Evolutionary conservation across 2,329 filamentous ascomycete species (phyloP).

Genomic region (Canariomyces notabilis): DNA sequence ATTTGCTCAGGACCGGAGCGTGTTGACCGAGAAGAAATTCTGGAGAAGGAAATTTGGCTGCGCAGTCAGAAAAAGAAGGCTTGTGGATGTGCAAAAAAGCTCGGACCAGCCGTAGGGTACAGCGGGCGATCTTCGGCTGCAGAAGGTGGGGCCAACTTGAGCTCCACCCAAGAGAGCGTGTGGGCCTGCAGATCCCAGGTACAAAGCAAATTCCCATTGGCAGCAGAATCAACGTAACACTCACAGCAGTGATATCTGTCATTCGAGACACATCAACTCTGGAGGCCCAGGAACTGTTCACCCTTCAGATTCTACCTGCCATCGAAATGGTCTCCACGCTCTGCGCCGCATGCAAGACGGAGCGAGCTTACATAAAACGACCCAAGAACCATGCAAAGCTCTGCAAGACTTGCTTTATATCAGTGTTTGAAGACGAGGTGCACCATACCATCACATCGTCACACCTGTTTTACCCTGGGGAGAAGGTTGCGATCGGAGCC

Average conservation of each 20-base stretch:
- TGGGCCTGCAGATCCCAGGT: too few relatives aligned
- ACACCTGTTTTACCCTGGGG: conserved; percentile 74
- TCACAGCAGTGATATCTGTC: too few relatives aligned
- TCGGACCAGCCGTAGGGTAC: conserved; percentile 23
- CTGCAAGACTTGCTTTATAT: conserved; percentile 83
- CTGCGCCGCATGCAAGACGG: conserved; percentile 70
- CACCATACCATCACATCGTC: conserved; percentile 86
- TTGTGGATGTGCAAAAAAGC: conserved; percentile 23
- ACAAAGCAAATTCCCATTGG: too few relatives aligned
- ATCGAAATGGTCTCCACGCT: conserved; percentile 65
- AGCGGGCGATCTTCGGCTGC: conserved; percentile 20
- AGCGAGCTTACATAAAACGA: conserved; percentile 81
- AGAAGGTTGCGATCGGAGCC: conserved; percentile 88
- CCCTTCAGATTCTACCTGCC: background rate
- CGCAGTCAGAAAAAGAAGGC: conserved; percentile 23
- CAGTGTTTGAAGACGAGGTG: conserved; percentile 85
- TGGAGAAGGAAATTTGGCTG: conserved; percentile 17
- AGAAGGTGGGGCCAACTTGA: background rate
- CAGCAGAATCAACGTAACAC: too few relatives aligned
- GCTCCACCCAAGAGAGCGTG: background rate
- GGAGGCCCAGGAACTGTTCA: too few relatives aligned
- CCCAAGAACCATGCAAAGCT: conserved; percentile 94
- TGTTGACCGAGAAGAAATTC: conserved; percentile 35
- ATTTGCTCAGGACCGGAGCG: conserved; percentile 40
- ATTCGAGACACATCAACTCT: too few relatives aligned